Evolutionary conservation across 352 stramenopile species (phyloP), one percentile per base, ranked within the genome.

Genomic region (Thalassiosira pacifica): DNA sequence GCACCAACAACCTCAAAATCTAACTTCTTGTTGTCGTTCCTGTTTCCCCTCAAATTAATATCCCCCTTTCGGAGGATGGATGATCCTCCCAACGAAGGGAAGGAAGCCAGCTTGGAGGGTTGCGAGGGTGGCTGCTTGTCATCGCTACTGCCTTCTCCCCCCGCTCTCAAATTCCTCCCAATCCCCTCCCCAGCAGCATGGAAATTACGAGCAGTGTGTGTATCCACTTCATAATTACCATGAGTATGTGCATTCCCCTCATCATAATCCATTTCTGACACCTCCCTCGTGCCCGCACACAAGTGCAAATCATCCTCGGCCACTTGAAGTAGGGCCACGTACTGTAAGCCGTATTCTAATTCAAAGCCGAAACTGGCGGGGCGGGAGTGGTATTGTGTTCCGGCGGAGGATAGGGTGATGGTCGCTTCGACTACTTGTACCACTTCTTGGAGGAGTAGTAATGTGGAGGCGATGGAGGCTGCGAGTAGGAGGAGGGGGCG

Each of bases 331-430:
- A 76, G 22, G 0, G 79, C 79, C 27, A 72, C 71, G 34, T 86
- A 86, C 26, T 86, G 70, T 18, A 82, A 48, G 4, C 72, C 71
- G 19, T 77, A 82, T 64, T 86, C 79, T 16, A 86, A 77, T 5
- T 67, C 9, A 32, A 78, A 70, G 0, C 79, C 79, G 53, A 86
- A 86, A 11, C 34, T 22, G 18, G 79, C 79, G 0, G 79, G 71
- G 40, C 67, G 70, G 29, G 65, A 78, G 22, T 70, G 37, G 3
- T 71, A 76, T 53, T 82, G 79, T 48, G 57, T 67, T 0, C 72
- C 79, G 0, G 70, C 63, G 5, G 19, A 40, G 57, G 53, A 85
- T 31, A 85, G 26, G 2, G 68, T 79, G 40, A 79, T 78, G 27
- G 67, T 79, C n/a, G 68, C 67, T 0, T 4, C 4, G 2, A 31